Evolutionary conservation across 2,329 filamentous ascomycete genomes (phyloP).

Genomic region (Waltergamsia citrina): DNA sequence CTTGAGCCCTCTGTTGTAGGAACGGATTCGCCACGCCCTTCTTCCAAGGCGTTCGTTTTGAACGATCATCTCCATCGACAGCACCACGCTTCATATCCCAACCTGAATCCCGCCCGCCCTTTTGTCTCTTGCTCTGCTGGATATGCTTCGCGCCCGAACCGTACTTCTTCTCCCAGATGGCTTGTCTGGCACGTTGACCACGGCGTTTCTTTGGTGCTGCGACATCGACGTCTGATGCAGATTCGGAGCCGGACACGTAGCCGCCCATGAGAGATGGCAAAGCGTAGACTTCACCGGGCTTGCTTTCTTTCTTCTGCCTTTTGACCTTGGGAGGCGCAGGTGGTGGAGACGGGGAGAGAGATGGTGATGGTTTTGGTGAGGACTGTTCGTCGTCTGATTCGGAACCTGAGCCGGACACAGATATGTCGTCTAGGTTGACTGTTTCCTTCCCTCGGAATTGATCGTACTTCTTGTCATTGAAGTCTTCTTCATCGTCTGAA

Average conservation of each 20-base stretch:
- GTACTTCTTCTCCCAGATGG: conserved; percentile 74
- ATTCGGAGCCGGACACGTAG: conserved; percentile 70
- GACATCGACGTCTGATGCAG: conserved; percentile 56
- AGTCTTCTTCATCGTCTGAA: conserved; percentile 24
- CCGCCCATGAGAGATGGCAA: conserved; percentile 70
- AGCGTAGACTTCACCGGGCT: conserved; percentile 45
- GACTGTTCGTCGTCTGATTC: conserved; percentile 12
- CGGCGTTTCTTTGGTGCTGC: conserved; percentile 60
- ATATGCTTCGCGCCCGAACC: conserved; percentile 62
- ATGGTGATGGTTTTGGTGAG: conserved; percentile 12
- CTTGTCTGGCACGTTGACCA: conserved; percentile 69
- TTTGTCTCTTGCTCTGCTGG: conserved; percentile 29
- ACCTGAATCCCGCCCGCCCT: conserved; percentile 31
- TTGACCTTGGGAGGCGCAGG: conserved; percentile 17
- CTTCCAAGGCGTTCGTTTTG: conserved; percentile 40
- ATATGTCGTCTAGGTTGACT: conserved; percentile 28
- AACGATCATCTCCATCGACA: conserved; percentile 31
- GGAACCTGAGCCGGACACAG: conserved; percentile 20
- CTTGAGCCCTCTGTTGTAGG: too few relatives aligned
- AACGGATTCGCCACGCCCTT: conserved; percentile 33
- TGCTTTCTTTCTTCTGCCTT: conserved; percentile 7
- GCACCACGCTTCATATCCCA: conserved; percentile 51
- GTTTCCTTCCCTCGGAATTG: conserved; percentile 22
- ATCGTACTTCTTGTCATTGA: conserved; percentile 19
- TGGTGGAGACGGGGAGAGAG: conserved; percentile 18